A percentile compares a stretch with the other conserved stretches of the same genome.
Evolutionary conservation across 345 rosid genomes (phyloP).

Genomic region (Pugionium dolabratum): DNA sequence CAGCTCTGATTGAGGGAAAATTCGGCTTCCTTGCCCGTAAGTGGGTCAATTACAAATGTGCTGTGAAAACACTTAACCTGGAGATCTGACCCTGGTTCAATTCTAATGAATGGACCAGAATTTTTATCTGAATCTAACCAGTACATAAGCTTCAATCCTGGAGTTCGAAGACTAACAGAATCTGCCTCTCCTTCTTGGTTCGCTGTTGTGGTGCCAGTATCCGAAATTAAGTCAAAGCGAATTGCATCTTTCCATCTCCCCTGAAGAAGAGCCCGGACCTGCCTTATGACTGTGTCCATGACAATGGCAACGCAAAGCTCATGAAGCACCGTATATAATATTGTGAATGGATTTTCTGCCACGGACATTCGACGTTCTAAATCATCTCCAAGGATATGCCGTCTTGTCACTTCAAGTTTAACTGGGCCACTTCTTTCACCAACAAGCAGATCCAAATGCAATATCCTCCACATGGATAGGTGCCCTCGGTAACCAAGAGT

Average conservation of each 20-base stretch:
- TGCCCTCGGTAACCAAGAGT: constrained; percentile 99
- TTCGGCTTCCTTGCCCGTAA: constrained; percentile 77
- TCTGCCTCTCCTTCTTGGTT: constrained; percentile 88
- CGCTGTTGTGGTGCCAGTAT: constrained; percentile 54
- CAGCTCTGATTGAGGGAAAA: constrained; percentile 79
- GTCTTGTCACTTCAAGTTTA: constrained; percentile 69
- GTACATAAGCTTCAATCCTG: constrained; percentile 83
- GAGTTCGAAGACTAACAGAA: constrained; percentile 69
- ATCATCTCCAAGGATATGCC: constrained; percentile 91
- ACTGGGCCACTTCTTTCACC: constrained; percentile 85
- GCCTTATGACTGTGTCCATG: constrained; percentile 97
- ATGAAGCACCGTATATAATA: constrained; percentile 78
- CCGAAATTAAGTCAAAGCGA: constrained; percentile 79
- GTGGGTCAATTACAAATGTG: constrained; percentile 83
- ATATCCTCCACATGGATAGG: constrained; percentile 92
- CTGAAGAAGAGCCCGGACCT: constrained; percentile 77
- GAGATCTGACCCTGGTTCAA: constrained; percentile 84
- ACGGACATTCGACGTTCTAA: constrained; percentile 94
- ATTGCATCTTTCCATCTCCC: constrained; percentile 99
- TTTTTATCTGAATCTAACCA: constrained; percentile 84
- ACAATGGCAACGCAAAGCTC: constrained; percentile 84
- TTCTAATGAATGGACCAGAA: constrained; percentile 70
- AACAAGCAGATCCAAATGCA: constrained; percentile 94
- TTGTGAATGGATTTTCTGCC: constrained; percentile 77
- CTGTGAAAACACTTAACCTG: constrained; percentile 79